Evolutionary conservation across 2,329 filamentous ascomycete genomes (phyloP), one percentile per base, ranked within the genome.

Genomic region (Neurospora crassa): DNA sequence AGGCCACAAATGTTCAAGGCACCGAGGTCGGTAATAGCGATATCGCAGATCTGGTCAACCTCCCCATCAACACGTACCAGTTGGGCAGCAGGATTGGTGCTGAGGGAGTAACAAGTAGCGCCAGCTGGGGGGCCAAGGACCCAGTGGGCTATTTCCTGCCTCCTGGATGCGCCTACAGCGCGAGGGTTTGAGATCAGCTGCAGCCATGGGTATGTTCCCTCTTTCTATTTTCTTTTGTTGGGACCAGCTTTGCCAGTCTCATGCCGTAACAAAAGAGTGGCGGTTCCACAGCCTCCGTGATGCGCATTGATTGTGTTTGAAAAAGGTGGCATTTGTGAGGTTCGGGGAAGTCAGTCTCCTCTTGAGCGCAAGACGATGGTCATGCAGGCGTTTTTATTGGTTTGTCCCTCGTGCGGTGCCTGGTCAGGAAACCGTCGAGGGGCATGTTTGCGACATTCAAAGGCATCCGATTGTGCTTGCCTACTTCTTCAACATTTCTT

Each of bases 381-480:
- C 96, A 99, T 98, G 81, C 97, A 97, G 45, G 95, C 94, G 79
- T 97, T 95, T 77, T 96, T 95, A 82, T 96, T 93, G 70, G 90
- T 89, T 78, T 91, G 88, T 72, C 94, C 72, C 96, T 90, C 70
- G 90, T 90, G 73, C 92, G 89, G 80, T 99, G 96, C 70, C 89
- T 90, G 3, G 90, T 88, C 69, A 99, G 83, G 10, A 92, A 91
- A 68, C 85, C 84, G 73, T 94, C 93, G n/a, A 99, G 89, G n/a
- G 91, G 88, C 71, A 98, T 84, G 78, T 97, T 98, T 74, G 93
- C 92, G 68, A 99, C 90, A 34, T 42, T 99, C 85, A 77, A 99
- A 99, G 82, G 99, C 96, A 69, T 94, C 91, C 2, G 83, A 74
- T 91, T 90, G 73, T 95, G 91, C 78, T 91, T 91, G 24, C 53